Conservation (phyloP, 1,284 basidiomycete genomes). For the Cryptococcus sp. region DNA sequence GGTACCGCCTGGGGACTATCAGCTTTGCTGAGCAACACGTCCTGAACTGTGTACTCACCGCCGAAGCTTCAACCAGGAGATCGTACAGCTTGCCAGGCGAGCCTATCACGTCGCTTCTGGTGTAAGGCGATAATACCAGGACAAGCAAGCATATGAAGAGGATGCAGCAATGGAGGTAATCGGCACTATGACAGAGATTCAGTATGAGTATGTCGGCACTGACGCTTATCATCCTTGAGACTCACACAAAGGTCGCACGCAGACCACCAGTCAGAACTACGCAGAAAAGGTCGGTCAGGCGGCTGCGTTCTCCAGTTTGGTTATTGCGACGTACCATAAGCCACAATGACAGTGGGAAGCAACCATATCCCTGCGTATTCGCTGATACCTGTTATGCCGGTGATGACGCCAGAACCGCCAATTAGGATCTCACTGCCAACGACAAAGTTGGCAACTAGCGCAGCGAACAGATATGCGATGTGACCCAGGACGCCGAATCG, state of each 20-base stretch:
- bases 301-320: background rate
- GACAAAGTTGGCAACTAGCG: conserved; percentile 16
- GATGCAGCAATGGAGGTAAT: conserved; percentile 15
- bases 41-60: background rate
- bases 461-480: conserved; percentile 15
- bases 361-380: conserved; percentile 16
- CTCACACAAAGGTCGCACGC: conserved; percentile 11
- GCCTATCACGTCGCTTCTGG: conserved; percentile 11
- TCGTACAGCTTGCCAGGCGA: conserved; percentile 15
- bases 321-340: conserved; percentile 12
- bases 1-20: background rate
- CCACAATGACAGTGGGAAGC: conserved; percentile 11
- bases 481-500: conserved; percentile 13
- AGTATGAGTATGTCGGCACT: background rate
- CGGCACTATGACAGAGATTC: background rate
- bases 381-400: conserved; percentile 18
- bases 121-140: conserved; percentile 9
- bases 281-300: background rate
- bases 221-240: background rate
- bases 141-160: conserved; percentile 12
- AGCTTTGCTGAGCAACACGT: background rate
- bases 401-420: conserved; percentile 16
- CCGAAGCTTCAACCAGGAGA: conserved; percentile 6
- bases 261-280: conserved; percentile 13
- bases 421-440: conserved; percentile 18